A percentile compares a stretch with the other conserved stretches of the same genome.
phyloP scores from a whole-genome alignment of 108 stramenopile genomes.

The Stephanodiscus minutulus region DNA sequence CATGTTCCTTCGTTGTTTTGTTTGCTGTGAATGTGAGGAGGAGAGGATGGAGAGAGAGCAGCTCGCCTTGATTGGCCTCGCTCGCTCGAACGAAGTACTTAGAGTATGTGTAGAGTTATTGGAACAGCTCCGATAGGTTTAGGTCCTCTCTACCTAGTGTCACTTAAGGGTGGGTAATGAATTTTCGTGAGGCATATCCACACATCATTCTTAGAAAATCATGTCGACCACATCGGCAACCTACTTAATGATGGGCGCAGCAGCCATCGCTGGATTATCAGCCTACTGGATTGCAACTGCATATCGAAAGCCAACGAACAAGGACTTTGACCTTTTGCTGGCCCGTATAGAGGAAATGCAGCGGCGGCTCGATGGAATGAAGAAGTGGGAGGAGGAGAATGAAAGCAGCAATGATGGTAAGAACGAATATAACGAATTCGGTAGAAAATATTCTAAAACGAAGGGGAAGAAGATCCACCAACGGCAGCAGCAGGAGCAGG shows the following conservation, averaged over 20 bases:
- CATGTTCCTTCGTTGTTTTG: too few relatives aligned
- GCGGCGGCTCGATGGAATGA: slow-evolving; percentile 4
- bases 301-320: not conserved
- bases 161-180: too few relatives aligned
- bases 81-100: too few relatives aligned
- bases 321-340: not conserved
- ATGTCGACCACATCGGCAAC: slow-evolving; percentile 8
- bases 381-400: slow-evolving; percentile 1
- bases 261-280: slow-evolving; percentile 21
- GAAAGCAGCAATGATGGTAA: not conserved
- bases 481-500: not conserved
- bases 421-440: not conserved
- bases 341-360: slow-evolving; percentile 13
- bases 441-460: not conserved
- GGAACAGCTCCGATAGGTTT: too few relatives aligned
- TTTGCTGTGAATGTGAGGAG: too few relatives aligned
- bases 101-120: too few relatives aligned
- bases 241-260: slow-evolving; percentile 17
- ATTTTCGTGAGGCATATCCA: too few relatives aligned
- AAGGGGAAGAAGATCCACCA: not conserved
- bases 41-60: too few relatives aligned
- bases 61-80: too few relatives aligned
- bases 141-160: too few relatives aligned
- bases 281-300: slow-evolving; percentile 14
- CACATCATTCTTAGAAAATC: not conserved